These are phyloP conservation scores for Talaromyces funiculosus DNA, from an alignment of 2,329 filamentous ascomycete genomes.

Conservation along the genomic window DNA sequence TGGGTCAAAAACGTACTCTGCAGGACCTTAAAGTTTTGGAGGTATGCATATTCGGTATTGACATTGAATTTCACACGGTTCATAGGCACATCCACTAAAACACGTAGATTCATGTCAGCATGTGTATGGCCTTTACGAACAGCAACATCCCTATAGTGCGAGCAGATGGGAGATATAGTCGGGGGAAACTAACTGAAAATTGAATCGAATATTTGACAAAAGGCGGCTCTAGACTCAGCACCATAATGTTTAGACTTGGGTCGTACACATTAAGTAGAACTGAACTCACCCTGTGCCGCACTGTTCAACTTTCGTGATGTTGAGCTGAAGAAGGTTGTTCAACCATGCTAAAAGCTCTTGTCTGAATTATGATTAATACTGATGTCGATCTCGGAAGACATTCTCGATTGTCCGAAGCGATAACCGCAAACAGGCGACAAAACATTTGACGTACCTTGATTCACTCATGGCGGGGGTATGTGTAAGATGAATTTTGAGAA, in stretches of 20 bases:
- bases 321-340: conserved; percentile 95
- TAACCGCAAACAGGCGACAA: conserved; percentile 7
- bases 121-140: background rate
- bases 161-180: background rate
- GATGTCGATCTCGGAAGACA: background rate
- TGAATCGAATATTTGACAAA: conserved; percentile 97
- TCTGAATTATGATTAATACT: conserved; percentile 45
- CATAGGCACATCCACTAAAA: conserved; percentile 80
- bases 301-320: conserved; percentile 98
- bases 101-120: background rate
- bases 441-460: conserved; percentile 50
- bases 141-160: background rate
- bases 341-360: conserved; percentile 96
- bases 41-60: conserved; percentile 92
- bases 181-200: conserved; percentile 64
- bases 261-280: background rate
- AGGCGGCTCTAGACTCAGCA: conserved; percentile 62
- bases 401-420: background rate
- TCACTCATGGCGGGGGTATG: conserved; percentile 55
- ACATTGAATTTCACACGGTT: conserved; percentile 96
- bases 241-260: conserved; percentile 23
- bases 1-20: conserved; percentile 64
- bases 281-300: conserved; percentile 84
- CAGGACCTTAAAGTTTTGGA: conserved; percentile 97
- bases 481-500: conserved; percentile 9